Conservation (phyloP, 305 asterid species). For the Fraxinus dipetala region DNA sequence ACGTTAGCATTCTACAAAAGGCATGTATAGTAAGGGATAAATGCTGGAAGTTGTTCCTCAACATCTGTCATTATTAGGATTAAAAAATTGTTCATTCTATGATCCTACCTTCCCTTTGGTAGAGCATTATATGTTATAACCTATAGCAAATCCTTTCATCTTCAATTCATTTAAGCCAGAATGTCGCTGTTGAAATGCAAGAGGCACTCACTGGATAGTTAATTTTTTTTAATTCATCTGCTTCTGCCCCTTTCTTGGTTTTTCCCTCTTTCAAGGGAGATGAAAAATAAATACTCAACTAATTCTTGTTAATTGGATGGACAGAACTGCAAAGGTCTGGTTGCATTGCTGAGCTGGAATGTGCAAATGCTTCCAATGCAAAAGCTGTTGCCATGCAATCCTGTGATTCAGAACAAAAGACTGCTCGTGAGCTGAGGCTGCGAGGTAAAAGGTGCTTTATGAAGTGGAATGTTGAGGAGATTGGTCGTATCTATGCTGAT, state of each 20-base stretch:
- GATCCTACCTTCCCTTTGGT: not conserved
- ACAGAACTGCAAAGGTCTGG: constrained; percentile 34
- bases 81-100: not conserved
- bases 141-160: not conserved
- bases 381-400: constrained; percentile 17
- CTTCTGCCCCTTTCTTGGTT: not conserved
- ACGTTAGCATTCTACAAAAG: not conserved
- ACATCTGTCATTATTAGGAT: not conserved
- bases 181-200: not conserved
- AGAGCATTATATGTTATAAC: not conserved
- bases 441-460: constrained; percentile 18
- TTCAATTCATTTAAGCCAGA: not conserved
- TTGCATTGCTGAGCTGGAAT: constrained; percentile 11
- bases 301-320: constrained; percentile 25
- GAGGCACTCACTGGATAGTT: not conserved
- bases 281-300: constrained; percentile 4
- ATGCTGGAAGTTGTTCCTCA: not conserved
- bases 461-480: constrained; percentile 34
- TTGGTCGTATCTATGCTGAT: constrained; percentile 50
- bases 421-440: constrained; percentile 21
- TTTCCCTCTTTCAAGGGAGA: not conserved
- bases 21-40: not conserved
- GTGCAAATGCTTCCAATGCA: constrained; percentile 3
- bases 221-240: not conserved
- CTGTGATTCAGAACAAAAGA: constrained; percentile 18